Evolutionary conservation across 2,329 filamentous ascomycete species (phyloP).

Genomic region (Teratosphaeria pseudoeucalypti): DNA sequence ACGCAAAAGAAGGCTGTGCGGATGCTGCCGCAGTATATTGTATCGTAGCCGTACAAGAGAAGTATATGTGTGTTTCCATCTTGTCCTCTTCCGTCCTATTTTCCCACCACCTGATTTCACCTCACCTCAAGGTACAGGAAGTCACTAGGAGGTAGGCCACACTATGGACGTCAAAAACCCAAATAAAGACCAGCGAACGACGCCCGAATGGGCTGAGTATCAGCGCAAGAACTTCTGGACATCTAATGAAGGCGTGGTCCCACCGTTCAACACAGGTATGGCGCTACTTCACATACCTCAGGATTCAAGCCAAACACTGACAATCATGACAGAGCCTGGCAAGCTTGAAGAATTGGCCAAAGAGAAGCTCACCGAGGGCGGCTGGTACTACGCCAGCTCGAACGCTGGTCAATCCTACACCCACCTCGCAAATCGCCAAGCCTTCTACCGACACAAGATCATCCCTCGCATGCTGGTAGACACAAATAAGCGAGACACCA

Average conservation of each 20-base stretch:
- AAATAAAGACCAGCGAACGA: constrained; percentile 40
- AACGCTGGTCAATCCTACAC: constrained; percentile 46
- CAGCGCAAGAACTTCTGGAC: constrained; percentile 48
- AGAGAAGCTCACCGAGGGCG: constrained; percentile 45
- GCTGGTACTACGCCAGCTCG: constrained; percentile 50
- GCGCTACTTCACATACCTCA: background rate
- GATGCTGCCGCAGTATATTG: background rate
- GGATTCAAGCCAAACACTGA: background rate
- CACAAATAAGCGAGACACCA: constrained; percentile 48
- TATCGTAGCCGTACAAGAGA: background rate
- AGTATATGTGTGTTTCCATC: background rate
- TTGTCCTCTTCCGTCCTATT: background rate
- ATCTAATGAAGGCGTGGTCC: constrained; percentile 39
- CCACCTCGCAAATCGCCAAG: constrained; percentile 49
- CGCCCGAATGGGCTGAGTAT: constrained; percentile 45
- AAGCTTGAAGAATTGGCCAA: constrained; percentile 50
- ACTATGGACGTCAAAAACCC: constrained; percentile 42
- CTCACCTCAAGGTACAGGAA: background rate
- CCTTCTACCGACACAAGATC: constrained; percentile 55
- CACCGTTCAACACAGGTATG: constrained; percentile 43
- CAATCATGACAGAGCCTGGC: constrained; percentile 37
- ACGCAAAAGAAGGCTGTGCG: background rate
- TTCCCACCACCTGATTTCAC: background rate
- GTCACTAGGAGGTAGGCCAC: background rate
- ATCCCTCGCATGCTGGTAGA: constrained; percentile 52